Evolutionary conservation across 2,329 filamentous ascomycete species (phyloP), one percentile per base, ranked within the genome.

Genomic region (Aspergillus awamori): DNA sequence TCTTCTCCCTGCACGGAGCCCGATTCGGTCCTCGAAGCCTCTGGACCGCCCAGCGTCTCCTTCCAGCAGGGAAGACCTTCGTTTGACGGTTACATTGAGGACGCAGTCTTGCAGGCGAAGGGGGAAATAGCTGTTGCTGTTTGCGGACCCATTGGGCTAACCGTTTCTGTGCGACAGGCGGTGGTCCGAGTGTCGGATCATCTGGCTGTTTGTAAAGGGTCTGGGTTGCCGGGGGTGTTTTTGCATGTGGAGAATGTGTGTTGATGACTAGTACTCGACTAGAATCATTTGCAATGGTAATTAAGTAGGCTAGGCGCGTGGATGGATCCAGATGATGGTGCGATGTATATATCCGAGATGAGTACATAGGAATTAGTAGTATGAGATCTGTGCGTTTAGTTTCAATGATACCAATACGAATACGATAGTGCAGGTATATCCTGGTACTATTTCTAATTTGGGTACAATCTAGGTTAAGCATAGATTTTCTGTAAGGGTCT

Each of bases 211-310:
- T 51, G 47, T 30, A 51, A 51, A 30, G 47, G 47, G 47, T 51
- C 47, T 2, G 47, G 47, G 5, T 30, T 51, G 15, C 47, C 47
- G 47, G 47, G 47, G 5, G 47, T 51, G 24, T 33, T 51, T 51
- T 30, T 51, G 47, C 47, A 51, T 51, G 47, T 51, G 47, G 47
- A 51, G 26, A 51, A 51, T 30, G 8, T 28, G n/a, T 51, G n/a
- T 30, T 51, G n/a, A 51, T 11, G 17, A 8, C 28, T 24, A n/a
- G n/a, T n/a, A 2, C 4, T 36, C 0, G 28, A 30, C 4, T 36
- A 36, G 10, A 13, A 11, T 36, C 11, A 36, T 13, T 13, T 15
- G 30, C 30, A 36, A 4, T 33, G 30, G 1, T 5, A 5, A 13
- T 13, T 0, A 36, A 5, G 0, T 13, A 0, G 30, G 11, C 30